Evolutionary conservation across 148 eudicot species (phyloP).

Genomic region (Diospyros kaki): DNA sequence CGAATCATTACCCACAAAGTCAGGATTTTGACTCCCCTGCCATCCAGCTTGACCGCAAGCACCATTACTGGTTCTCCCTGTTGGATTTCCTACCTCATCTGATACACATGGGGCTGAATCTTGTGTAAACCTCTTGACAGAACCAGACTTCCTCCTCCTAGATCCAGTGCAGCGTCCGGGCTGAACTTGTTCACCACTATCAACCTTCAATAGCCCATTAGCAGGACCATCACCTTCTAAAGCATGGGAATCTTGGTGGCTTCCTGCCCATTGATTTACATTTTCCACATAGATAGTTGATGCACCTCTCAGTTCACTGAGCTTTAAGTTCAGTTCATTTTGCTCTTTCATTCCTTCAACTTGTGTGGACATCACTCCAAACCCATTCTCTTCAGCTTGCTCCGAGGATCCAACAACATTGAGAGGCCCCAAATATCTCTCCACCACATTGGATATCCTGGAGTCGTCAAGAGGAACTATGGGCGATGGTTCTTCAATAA

Average conservation of each 20-base stretch:
- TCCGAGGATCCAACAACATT: slow-evolving; percentile 23
- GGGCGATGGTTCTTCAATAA: slow-evolving; percentile 27
- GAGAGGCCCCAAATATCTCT: slow-evolving; percentile 13
- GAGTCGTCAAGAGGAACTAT: slow-evolving; percentile 23
- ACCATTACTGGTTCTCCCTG: slow-evolving; percentile 17
- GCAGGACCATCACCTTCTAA: slow-evolving; percentile 35
- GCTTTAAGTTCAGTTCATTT: slow-evolving; percentile 29
- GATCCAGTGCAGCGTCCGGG: slow-evolving; percentile 59
- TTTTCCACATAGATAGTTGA: slow-evolving; percentile 15
- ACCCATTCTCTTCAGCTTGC: slow-evolving; percentile 34
- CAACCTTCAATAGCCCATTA: slow-evolving; percentile 39
- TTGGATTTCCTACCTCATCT: slow-evolving; percentile 29
- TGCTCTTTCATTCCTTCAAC: slow-evolving; percentile 33
- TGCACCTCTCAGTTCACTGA: slow-evolving; percentile 27
- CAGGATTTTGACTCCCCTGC: slow-evolving; percentile 16
- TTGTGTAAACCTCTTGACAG: slow-evolving; percentile 71
- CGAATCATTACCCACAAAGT: slow-evolving; percentile 25
- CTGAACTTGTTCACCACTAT: slow-evolving; percentile 41
- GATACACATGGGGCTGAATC: slow-evolving; percentile 27
- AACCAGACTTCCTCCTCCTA: slow-evolving; percentile 79
- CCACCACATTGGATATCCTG: slow-evolving; percentile 21
- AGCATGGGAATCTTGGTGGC: slow-evolving; percentile 25
- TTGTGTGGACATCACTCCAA: slow-evolving; percentile 21
- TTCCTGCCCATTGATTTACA: slow-evolving; percentile 20
- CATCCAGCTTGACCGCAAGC: slow-evolving; percentile 33